Percentiles rank a stretch among this genome's conserved stretches.
Conservation (phyloP, 257 asterid genomes). For the Coffea eugenioides region DNA sequence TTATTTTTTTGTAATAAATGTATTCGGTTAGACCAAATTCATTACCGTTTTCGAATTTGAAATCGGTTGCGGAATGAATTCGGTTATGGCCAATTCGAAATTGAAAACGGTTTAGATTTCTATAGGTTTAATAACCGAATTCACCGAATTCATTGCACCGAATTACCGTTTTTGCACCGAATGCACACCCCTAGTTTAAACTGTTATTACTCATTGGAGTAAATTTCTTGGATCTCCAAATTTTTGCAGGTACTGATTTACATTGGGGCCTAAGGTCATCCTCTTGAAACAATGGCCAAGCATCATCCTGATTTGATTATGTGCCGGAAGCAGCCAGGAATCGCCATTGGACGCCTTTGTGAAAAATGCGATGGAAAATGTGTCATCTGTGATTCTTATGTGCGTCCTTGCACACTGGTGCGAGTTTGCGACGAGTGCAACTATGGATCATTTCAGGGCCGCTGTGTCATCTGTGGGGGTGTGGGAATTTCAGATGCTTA, state of each 20-base stretch:
- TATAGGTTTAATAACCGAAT: too few species aligned
- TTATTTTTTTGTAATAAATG: too few species aligned
- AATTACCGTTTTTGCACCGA: too few species aligned
- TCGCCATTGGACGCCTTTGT: constrained; percentile 83
- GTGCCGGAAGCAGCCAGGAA: constrained; percentile 93
- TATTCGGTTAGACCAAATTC: too few species aligned
- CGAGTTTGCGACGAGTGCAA: constrained; percentile 89
- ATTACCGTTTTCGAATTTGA: too few species aligned
- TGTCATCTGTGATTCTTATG: constrained; percentile 86
- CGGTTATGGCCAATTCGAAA: too few species aligned
- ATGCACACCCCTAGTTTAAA: too few species aligned
- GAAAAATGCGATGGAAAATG: constrained; percentile 90
- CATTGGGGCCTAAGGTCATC: not conserved
- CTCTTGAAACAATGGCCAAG: constrained; percentile 60
- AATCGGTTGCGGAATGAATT: too few species aligned
- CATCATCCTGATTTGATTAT: constrained; percentile 91
- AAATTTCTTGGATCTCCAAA: not conserved
- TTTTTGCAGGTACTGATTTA: not conserved
- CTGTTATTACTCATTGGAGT: too few species aligned
- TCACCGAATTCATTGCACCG: too few species aligned
- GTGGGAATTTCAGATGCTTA: constrained; percentile 79
- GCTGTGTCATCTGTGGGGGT: constrained; percentile 85
- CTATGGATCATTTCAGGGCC: constrained; percentile 87
- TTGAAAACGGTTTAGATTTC: too few species aligned
- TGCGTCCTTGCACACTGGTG: constrained; percentile 88